phyloP scores from a whole-genome alignment of 2,329 filamentous ascomycete species.

The Alternaria gaisen region DNA sequence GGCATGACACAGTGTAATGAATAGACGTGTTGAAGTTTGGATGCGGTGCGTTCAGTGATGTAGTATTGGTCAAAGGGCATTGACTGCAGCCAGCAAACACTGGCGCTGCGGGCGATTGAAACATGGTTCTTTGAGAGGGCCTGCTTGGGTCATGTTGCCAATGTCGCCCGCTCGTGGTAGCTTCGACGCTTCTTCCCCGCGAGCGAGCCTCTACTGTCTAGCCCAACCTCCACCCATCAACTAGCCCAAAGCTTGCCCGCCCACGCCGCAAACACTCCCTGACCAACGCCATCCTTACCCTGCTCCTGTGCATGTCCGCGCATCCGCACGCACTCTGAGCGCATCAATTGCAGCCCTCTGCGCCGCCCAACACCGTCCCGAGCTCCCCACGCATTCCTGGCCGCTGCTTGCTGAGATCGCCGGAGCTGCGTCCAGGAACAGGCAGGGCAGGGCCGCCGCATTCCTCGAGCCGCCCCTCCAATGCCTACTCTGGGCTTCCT shows the following conservation, averaged over 20 bases:
- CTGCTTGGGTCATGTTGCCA: slow-evolving; percentile 2
- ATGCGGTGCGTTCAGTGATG: not conserved
- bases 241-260: slow-evolving; percentile 11
- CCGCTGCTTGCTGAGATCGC: slow-evolving; percentile 16
- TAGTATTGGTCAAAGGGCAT: not conserved
- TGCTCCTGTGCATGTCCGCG: slow-evolving; percentile 6
- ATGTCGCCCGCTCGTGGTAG: slow-evolving; percentile 1
- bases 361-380: slow-evolving; percentile 1
- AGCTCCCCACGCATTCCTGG: slow-evolving; percentile 7
- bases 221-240: slow-evolving; percentile 17
- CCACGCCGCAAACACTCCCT: slow-evolving; percentile 13
- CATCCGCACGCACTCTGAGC: slow-evolving; percentile 6
- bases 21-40: not conserved
- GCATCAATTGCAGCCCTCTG: slow-evolving; percentile 16
- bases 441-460: slow-evolving; percentile 33
- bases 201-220: slow-evolving; percentile 14
- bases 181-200: slow-evolving; percentile 18
- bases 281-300: slow-evolving; percentile 2
- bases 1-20: slow-evolving; percentile 1
- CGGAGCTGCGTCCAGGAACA: slow-evolving; percentile 16
- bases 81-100: not conserved
- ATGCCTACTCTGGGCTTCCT: slow-evolving; percentile 98
- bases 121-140: slow-evolving; percentile 10
- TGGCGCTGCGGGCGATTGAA: slow-evolving; percentile 6
- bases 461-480: slow-evolving; percentile 42